phyloP scores from a whole-genome alignment of 768 basidiomycete species.

The Melanogaster broomeanus region DNA sequence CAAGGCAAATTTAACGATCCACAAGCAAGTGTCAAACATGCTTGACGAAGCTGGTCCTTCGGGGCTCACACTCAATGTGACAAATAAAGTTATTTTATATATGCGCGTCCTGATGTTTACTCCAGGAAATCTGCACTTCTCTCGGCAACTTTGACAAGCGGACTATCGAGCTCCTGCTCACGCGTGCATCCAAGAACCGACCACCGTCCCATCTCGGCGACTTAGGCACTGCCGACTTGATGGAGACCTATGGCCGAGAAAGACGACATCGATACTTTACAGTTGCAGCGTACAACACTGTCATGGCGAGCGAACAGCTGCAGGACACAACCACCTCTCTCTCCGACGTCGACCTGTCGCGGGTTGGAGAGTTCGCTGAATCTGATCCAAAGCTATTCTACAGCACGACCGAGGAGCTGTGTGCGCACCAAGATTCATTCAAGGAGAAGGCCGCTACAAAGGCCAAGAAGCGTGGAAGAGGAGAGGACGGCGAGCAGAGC shows the following conservation, averaged over 20 bases:
- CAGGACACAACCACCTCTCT: conserved; percentile 49
- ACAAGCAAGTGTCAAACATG: conserved; percentile 77
- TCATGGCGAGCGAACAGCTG: conserved; percentile 67
- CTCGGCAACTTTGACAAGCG: conserved; percentile 77
- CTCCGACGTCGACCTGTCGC: conserved; percentile 46
- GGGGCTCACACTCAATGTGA: conserved; percentile 75
- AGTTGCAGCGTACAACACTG: conserved; percentile 60
- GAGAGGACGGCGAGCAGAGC: conserved; percentile 24
- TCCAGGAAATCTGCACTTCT: conserved; percentile 61
- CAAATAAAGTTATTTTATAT: conserved; percentile 5
- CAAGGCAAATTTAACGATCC: conserved; percentile 67
- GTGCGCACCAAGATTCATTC: conserved; percentile 51
- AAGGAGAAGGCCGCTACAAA: conserved; percentile 31
- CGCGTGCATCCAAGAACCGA: conserved; percentile 60
- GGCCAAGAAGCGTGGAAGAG: conserved; percentile 33
- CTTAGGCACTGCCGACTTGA: conserved; percentile 65
- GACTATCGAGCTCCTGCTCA: conserved; percentile 79
- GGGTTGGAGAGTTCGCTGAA: conserved; percentile 55
- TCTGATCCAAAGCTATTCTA: conserved; percentile 58
- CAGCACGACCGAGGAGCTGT: conserved; percentile 40
- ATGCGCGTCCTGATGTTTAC: conserved; percentile 7
- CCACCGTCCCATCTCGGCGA: conserved; percentile 76
- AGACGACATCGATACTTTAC: conserved; percentile 87
- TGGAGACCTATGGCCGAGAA: conserved; percentile 85
- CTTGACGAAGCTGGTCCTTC: conserved; percentile 65